These are phyloP conservation scores for Gymnopus androsaceus DNA, from an alignment of 1,284 basidiomycete genomes.

Conservation along the genomic window DNA sequence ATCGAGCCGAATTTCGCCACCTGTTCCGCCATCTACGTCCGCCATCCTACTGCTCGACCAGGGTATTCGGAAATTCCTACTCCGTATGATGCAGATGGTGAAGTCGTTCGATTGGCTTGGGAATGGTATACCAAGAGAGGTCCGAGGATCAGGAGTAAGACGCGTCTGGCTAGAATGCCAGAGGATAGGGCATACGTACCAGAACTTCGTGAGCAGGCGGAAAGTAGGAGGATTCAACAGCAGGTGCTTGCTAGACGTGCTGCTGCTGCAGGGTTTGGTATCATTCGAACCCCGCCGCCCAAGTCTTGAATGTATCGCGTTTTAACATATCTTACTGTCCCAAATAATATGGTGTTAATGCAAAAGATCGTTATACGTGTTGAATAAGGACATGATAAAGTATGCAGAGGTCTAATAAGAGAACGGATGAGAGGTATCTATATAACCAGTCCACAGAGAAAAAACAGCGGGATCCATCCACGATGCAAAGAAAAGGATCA, in stretches of 20 bases:
- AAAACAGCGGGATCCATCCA: too few relatives aligned
- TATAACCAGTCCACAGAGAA: too few relatives aligned
- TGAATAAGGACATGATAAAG: too few relatives aligned
- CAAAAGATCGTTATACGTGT: too few relatives aligned
- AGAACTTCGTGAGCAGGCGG: background rate
- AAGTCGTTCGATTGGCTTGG: conserved; percentile 85
- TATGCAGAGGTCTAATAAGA: too few relatives aligned
- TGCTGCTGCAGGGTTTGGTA: conserved; percentile 1
- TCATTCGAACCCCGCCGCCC: too few relatives aligned
- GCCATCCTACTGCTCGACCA: conserved; percentile 93
- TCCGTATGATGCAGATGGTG: conserved; percentile 91
- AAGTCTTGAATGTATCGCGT: too few relatives aligned
- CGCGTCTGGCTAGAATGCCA: conserved; percentile 68
- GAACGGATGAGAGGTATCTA: too few relatives aligned
- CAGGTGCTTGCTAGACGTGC: conserved; percentile 13
- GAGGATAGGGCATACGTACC: conserved; percentile 50
- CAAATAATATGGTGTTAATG: too few relatives aligned
- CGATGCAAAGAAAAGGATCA: too few relatives aligned
- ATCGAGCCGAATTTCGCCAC: conserved; percentile 90
- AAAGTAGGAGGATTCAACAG: conserved; percentile 12
- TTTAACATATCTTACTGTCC: too few relatives aligned
- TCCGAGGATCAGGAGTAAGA: conserved; percentile 71
- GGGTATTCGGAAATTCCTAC: conserved; percentile 92
- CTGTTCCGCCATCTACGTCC: conserved; percentile 92
- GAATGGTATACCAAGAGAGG: conserved; percentile 85